Base-by-base conservation (phyloP, 2,329 filamentous ascomycete species). In the Gaeumannomyces sp. region DNA sequence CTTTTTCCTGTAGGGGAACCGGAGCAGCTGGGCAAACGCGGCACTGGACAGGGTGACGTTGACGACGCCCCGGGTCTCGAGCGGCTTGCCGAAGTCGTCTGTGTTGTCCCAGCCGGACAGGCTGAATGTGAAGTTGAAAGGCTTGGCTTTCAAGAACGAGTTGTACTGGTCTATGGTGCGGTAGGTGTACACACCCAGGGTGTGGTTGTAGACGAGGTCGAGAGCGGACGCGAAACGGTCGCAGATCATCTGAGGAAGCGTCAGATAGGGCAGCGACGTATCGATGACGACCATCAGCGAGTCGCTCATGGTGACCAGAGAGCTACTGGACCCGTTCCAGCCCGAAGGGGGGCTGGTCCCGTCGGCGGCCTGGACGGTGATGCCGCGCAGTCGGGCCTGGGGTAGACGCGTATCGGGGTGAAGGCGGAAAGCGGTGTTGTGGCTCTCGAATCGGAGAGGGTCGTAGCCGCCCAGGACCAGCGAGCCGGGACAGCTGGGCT, bases 401-500 rank as follows among this genome's bases (percentile, higher is more conserved):
- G 86, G 84, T 62, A 85, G 80, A 70, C 86, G 82, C 60, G 81
- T 78, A 22, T 79, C 77, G 59, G 85, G 77, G 53, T 80, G 78
- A n/a, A 88, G 73, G 60, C 77, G 80, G 73, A 92, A 92, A 1
- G 79, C 79, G 16, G 81, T 78, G 64, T 86, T 77, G 72, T 92
- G 89, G 1, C 81, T 76, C 38, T 84, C 77, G 66, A 90, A 86
- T 59, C 88, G 83, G 59, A 83, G 81, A 16, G 79, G 74, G 72
- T 92, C 90, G 71, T 88, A 91, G 33, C 90, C 89, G 28, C 90
- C 90, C 13, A 93, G 76, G 0, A 87, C 90, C 60, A 92, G 74
- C 35, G 86, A 88, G 53, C 80, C 80, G 13, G 83, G 81, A 11
- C 77, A 76, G 61, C 62, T 57, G 22, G 80, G 79, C 38, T 69